Percentiles rank a stretch among this genome's conserved stretches.
These are phyloP conservation scores for Sequoiadendron giganteum DNA, from an alignment of 75 land plant genomes.

Conservation along the genomic window DNA sequence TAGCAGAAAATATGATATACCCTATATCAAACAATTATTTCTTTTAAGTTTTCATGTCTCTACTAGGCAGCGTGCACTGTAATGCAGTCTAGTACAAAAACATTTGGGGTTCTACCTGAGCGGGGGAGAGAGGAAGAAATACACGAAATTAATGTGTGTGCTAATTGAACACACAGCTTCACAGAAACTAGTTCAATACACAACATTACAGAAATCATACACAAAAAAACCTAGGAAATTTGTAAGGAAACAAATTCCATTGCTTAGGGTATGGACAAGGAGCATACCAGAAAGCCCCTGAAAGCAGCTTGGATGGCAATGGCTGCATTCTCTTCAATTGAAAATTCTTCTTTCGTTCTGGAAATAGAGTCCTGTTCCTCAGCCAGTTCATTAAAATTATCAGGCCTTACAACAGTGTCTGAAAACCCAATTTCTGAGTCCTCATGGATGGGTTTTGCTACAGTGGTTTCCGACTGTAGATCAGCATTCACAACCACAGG, in stretches of 20 bases:
- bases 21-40: neutral
- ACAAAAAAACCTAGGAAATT: neutral
- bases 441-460: neutral
- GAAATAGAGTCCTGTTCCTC: neutral
- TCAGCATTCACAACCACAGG: neutral
- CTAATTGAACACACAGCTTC: neutral
- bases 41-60: neutral
- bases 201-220: neutral
- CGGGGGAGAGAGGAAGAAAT: neutral
- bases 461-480: neutral
- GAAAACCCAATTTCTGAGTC: neutral
- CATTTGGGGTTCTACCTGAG: neutral
- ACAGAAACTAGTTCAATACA: neutral
- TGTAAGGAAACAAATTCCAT: neutral
- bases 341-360: neutral
- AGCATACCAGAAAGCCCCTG: slow-evolving; percentile 31
- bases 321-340: slow-evolving; percentile 21
- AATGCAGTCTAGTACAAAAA: neutral
- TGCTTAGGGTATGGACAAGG: neutral
- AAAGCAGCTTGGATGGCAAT: slow-evolving; percentile 29
- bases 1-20: neutral
- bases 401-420: neutral
- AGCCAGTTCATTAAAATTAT: neutral
- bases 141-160: neutral
- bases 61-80: neutral